phyloP scores from a whole-genome alignment of 805 yeast species.

The Schwanniomyces yamadae region DNA sequence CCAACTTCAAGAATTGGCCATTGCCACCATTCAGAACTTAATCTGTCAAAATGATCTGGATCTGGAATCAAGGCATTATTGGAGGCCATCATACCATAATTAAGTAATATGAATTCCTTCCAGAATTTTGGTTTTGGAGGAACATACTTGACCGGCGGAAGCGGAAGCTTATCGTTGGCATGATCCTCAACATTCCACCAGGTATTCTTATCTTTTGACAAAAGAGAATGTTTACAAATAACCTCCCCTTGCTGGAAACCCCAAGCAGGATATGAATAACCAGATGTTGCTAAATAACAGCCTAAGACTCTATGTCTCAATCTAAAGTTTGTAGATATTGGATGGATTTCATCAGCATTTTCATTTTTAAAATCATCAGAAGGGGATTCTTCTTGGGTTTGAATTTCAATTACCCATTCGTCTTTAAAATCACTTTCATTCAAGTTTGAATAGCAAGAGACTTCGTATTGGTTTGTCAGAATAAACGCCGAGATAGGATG shows the following conservation, averaged over 20 bases:
- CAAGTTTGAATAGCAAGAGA: slow-evolving; percentile 79
- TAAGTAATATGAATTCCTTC: slow-evolving; percentile 72
- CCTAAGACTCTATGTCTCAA: slow-evolving; percentile 60
- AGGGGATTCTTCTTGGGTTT: slow-evolving; percentile 52
- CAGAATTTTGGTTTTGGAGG: slow-evolving; percentile 52
- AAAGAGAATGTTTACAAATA: slow-evolving; percentile 57
- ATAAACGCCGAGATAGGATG: slow-evolving; percentile 79
- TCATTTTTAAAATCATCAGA: slow-evolving; percentile 46
- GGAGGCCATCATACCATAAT: slow-evolving; percentile 86
- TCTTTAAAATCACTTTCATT: slow-evolving; percentile 76
- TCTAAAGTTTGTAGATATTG: slow-evolving; percentile 74
- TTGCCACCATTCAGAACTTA: slow-evolving; percentile 79
- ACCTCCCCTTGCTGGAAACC: slow-evolving; percentile 85
- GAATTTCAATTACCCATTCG: slow-evolving; percentile 87
- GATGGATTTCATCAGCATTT: slow-evolving; percentile 55
- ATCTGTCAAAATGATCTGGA: slow-evolving; percentile 65
- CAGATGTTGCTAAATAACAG: slow-evolving; percentile 78
- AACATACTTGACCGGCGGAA: slow-evolving; percentile 29
- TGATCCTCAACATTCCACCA: slow-evolving; percentile 85
- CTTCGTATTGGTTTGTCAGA: slow-evolving; percentile 68
- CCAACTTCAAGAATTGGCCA: slow-evolving; percentile 84
- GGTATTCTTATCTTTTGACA: slow-evolving; percentile 57
- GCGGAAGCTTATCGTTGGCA: slow-evolving; percentile 46
- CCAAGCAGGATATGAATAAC: slow-evolving; percentile 71
- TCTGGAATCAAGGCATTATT: slow-evolving; percentile 82